Percentiles rank a stretch among this genome's conserved stretches.
Evolutionary conservation across 2,329 filamentous ascomycete genomes (phyloP).

Genomic region (Sphaceloma murrayae): DNA sequence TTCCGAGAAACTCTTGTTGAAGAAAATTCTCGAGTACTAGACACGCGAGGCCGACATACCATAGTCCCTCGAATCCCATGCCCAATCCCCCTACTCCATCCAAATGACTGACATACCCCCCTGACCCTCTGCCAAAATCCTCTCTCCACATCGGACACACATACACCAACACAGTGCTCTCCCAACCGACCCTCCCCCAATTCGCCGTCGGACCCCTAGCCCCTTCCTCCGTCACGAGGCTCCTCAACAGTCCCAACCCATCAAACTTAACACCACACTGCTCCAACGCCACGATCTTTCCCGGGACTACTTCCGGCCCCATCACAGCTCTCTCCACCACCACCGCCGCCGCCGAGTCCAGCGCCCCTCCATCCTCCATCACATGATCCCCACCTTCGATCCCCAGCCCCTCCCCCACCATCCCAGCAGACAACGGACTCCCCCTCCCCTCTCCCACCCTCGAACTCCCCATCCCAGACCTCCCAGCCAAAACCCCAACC

Average conservation of each 20-base stretch:
- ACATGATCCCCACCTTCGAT: not conserved
- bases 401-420: not conserved
- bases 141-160: conserved; percentile 6
- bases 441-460: too few relatives aligned
- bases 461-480: too few relatives aligned
- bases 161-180: conserved; percentile 7
- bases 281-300: not conserved
- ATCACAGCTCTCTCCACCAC: not conserved
- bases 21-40: too few relatives aligned
- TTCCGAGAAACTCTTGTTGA: too few relatives aligned
- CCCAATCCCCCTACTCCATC: not conserved
- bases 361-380: not conserved
- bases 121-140: conserved; percentile 8
- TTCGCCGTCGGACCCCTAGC: conserved; percentile 5
- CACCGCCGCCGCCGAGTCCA: not conserved
- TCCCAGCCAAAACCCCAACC: too few relatives aligned
- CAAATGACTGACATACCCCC: not conserved
- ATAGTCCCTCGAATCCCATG: conserved; percentile 1
- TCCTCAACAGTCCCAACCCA: not conserved
- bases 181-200: conserved; percentile 1
- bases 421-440: too few relatives aligned
- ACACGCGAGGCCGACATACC: not conserved
- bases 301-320: not conserved
- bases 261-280: conserved; percentile 9
- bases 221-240: not conserved